Conservation (phyloP, 2,329 filamentous ascomycete genomes). For the Fusarium devonianum region DNA sequence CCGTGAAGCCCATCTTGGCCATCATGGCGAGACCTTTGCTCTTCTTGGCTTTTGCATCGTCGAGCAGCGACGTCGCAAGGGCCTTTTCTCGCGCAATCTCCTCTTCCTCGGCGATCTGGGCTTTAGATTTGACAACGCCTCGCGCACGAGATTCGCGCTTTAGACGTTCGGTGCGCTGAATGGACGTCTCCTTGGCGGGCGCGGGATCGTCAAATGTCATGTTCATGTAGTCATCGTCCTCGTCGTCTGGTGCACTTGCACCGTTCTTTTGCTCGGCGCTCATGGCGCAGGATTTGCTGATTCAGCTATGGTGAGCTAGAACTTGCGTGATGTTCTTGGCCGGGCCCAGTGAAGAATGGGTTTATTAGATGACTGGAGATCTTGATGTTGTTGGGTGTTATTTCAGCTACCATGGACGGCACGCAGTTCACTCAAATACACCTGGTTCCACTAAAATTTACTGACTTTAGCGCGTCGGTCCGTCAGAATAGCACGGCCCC, state of each 20-base stretch:
- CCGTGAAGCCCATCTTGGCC: slow-evolving; percentile 92
- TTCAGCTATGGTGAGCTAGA: neutral
- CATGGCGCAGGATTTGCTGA: slow-evolving; percentile 8
- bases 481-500: neutral
- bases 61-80: slow-evolving; percentile 76
- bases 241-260: slow-evolving; percentile 56
- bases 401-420: too few relatives aligned
- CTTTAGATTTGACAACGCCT: slow-evolving; percentile 78
- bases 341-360: too few relatives aligned
- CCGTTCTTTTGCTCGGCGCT: slow-evolving; percentile 14
- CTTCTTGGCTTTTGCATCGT: slow-evolving; percentile 59
- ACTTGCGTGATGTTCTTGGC: too few relatives aligned
- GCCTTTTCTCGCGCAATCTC: slow-evolving; percentile 76
- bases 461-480: neutral
- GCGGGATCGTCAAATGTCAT: slow-evolving; percentile 82
- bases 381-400: neutral
- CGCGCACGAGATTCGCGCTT: slow-evolving; percentile 72
- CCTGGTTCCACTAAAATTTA: neutral
- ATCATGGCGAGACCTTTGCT: slow-evolving; percentile 97
- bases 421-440: too few relatives aligned
- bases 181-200: slow-evolving; percentile 60
- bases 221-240: slow-evolving; percentile 96
- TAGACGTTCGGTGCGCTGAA: slow-evolving; percentile 61
- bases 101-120: slow-evolving; percentile 79
- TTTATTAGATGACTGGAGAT: too few relatives aligned